A percentile compares a stretch with the other conserved stretches of the same genome.
These are phyloP conservation scores for Volvariella surrecta DNA, from an alignment of 1,284 basidiomycete species.

Conservation along the genomic window DNA sequence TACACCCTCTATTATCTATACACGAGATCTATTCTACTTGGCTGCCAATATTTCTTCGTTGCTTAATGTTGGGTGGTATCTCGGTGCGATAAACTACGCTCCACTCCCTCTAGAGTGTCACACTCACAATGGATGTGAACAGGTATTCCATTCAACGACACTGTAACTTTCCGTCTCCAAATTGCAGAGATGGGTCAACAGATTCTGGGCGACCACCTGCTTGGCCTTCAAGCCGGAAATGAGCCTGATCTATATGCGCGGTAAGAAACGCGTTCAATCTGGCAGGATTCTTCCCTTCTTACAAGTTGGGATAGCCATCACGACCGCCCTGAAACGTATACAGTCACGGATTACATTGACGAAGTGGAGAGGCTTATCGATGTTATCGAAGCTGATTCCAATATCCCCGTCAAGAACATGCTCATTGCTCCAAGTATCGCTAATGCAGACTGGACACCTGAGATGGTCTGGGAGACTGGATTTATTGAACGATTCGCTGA, in stretches of 20 bases:
- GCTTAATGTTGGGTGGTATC: constrained; percentile 50
- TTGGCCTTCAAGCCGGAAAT: constrained; percentile 58
- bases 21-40: constrained; percentile 41
- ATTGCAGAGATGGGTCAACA: constrained; percentile 37
- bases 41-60: constrained; percentile 47
- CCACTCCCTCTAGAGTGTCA: background rate
- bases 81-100: constrained; percentile 27
- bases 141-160: constrained; percentile 39
- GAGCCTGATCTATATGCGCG: constrained; percentile 60
- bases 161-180: constrained; percentile 36
- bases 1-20: constrained; percentile 47
- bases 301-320: background rate
- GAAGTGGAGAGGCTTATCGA: constrained; percentile 23
- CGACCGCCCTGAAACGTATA: constrained; percentile 20
- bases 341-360: constrained; percentile 32
- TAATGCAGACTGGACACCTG: constrained; percentile 38
- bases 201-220: constrained; percentile 51
- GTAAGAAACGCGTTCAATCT: constrained; percentile 14
- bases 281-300: background rate
- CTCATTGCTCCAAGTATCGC: constrained; percentile 57
- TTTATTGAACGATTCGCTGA: constrained; percentile 41
- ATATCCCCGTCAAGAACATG: constrained; percentile 33
- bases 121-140: background rate
- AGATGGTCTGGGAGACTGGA: constrained; percentile 48
- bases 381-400: constrained; percentile 32